Evolutionary conservation across 2,329 filamentous ascomycete species (phyloP).

Genomic region (Monilinia aucupariae): DNA sequence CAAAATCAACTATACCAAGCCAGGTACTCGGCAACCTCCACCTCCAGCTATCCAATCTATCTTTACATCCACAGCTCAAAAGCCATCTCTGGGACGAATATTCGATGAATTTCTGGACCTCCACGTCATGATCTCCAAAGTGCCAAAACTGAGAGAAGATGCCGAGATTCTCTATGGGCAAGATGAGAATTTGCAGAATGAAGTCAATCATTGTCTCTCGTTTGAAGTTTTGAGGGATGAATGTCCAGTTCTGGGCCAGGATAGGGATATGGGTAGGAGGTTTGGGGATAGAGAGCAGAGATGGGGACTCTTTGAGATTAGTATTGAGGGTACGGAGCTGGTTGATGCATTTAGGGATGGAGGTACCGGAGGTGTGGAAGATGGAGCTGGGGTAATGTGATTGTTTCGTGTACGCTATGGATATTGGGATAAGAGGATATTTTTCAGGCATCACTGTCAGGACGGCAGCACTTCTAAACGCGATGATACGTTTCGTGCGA

Average conservation of each 20-base stretch:
- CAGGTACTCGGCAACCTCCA: slow-evolving; percentile 1
- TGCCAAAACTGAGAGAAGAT: slow-evolving; percentile 41
- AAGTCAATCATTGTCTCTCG: slow-evolving; percentile 18
- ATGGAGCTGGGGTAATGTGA: neutral
- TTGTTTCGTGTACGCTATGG: neutral
- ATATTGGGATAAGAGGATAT: neutral
- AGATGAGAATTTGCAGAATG: slow-evolving; percentile 3
- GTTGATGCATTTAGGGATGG: slow-evolving; percentile 37
- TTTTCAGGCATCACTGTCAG: neutral
- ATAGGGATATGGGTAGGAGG: slow-evolving; percentile 10
- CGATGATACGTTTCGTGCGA: neutral
- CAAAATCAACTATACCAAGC: slow-evolving; percentile 6
- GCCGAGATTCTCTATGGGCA: slow-evolving; percentile 36
- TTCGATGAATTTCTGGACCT: slow-evolving; percentile 52
- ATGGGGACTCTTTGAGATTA: slow-evolving; percentile 47
- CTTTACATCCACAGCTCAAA: slow-evolving; percentile 24
- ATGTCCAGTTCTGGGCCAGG: slow-evolving; percentile 18
- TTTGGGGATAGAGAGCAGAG: slow-evolving; percentile 46
- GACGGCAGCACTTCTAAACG: neutral
- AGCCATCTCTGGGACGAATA: slow-evolving; percentile 42
- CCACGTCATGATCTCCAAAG: slow-evolving; percentile 46
- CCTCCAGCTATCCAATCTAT: slow-evolving; percentile 19
- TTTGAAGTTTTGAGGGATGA: slow-evolving; percentile 34
- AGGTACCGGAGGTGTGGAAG: neutral
- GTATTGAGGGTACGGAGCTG: slow-evolving; percentile 37